Percentiles rank a stretch among this genome's conserved stretches.
phyloP scores from a whole-genome alignment of 805 yeast genomes.

The Kregervanrija pseudodelftensis region DNA sequence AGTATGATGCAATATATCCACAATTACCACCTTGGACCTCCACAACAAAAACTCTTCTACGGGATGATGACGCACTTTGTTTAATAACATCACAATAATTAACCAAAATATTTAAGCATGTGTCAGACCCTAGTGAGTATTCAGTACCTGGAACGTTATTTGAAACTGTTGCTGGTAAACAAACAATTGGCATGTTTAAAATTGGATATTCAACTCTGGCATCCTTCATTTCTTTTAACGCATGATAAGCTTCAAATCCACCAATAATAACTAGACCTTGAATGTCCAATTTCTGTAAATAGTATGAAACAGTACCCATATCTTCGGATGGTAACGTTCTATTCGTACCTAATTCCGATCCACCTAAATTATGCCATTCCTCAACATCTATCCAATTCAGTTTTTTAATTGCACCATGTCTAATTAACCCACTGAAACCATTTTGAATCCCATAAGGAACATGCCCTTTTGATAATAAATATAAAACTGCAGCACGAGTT shows the following conservation, averaged over 20 bases:
- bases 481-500: conserved; percentile 80
- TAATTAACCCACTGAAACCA: conserved; percentile 86
- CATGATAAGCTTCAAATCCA: conserved; percentile 93
- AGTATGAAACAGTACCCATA: conserved; percentile 85
- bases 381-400: conserved; percentile 81
- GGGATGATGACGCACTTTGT: conserved; percentile 89
- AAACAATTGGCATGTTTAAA: conserved; percentile 88
- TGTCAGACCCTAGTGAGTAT: conserved; percentile 90
- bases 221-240: conserved; percentile 72
- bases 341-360: conserved; percentile 96
- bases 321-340: conserved; percentile 79
- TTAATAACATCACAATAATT: conserved; percentile 93
- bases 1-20: conserved; percentile 85
- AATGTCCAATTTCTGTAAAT: conserved; percentile 79
- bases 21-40: conserved; percentile 98
- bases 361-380: conserved; percentile 85
- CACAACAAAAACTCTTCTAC: conserved; percentile 91
- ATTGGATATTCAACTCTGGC: conserved; percentile 80
- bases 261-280: conserved; percentile 91
- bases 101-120: conserved; percentile 87
- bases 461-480: conserved; percentile 87
- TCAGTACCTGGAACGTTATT: conserved; percentile 99
- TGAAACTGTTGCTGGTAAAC: conserved; percentile 92
- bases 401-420: conserved; percentile 77
- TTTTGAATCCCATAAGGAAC: conserved; percentile 84